Evolutionary conservation across 306 rosid species (phyloP), one percentile per base, ranked within the genome.

Genomic region (Mucuna pruriens): DNA sequence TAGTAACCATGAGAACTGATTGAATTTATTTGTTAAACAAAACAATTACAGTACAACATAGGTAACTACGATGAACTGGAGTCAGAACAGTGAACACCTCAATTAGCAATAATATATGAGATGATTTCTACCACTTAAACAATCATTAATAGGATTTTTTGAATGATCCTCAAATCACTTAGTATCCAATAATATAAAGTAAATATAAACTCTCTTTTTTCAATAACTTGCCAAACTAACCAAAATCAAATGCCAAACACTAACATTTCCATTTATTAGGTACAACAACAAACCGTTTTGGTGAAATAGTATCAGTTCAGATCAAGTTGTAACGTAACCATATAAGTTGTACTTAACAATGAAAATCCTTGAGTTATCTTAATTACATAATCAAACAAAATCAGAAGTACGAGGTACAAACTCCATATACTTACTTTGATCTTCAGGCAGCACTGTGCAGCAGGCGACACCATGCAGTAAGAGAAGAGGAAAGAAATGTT

Each of bases 401-500:
- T 6, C 1, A 71, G 44, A 81, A 66, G 25, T 52, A 81, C 58
- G 55, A 31, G 52, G 36, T 17, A 74, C 31, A 73, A 58, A 58
- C 74, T 22, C 74, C 69, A 80, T 81, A 77, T 79, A 88, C 98
- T 86, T 88, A 95, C 98, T 90, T 89, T 71, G 92, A 81, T 92
- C 98, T 90, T 88, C 95, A 2, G 90, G 94, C 77, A 95, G 90
- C 84, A 87, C 98, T 95, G 87, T 17, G 71, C 71, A 55, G 82
- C 84, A 69, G 66, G 23, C n/a, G 44, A 48, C 80, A 80, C 85
- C 94, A 91, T 89, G 92, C 89, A 85, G 55, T 82, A 74, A 76
- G 26, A 87, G 67, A 65, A 62, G n/a, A 15, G 19, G 13, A 63
- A 44, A 76, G 45, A 36, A 46, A 25, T 54, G 85, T 90, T 82